Percentiles rank a stretch among this genome's conserved stretches.
phyloP scores from a whole-genome alignment of 768 basidiomycete genomes.

The Agrocybe pediades region DNA sequence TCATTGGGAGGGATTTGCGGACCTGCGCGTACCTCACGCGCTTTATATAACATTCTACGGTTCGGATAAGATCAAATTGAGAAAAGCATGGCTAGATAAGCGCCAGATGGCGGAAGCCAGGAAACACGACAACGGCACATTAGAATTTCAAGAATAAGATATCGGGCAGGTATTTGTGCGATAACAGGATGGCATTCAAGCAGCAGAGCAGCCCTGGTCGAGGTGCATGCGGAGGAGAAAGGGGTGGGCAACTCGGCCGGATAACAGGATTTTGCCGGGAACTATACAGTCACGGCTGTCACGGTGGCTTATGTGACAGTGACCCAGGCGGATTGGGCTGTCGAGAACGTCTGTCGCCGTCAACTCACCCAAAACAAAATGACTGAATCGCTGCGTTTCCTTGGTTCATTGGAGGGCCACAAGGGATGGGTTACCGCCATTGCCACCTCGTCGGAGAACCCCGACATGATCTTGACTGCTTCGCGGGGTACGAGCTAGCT shows the following conservation, averaged over 20 bases:
- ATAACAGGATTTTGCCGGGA: slow-evolving; percentile 21
- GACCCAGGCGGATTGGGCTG: slow-evolving; percentile 19
- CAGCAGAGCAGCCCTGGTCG: background rate
- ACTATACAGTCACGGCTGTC: slow-evolving; percentile 59
- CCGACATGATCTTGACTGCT: slow-evolving; percentile 98
- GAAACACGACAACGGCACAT: too few relatives aligned
- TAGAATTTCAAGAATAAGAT: background rate
- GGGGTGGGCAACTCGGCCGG: background rate
- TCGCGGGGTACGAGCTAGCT: slow-evolving; percentile 74
- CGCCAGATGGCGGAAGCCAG: background rate
- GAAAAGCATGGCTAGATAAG: background rate
- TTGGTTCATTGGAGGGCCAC: slow-evolving; percentile 91
- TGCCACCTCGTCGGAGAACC: slow-evolving; percentile 97
- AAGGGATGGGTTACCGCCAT: slow-evolving; percentile 99
- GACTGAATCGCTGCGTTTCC: slow-evolving; percentile 87
- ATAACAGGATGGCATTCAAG: background rate
- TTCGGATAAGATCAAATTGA: background rate
- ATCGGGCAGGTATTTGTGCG: background rate
- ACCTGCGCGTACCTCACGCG: background rate
- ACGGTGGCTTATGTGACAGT: slow-evolving; percentile 65
- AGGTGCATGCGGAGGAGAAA: background rate
- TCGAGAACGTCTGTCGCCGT: slow-evolving; percentile 30
- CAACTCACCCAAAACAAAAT: slow-evolving; percentile 47
- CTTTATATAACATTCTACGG: background rate
- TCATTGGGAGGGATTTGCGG: background rate